phyloP scores from a whole-genome alignment of 1,284 basidiomycete genomes.

The Paramarasmius palmivorus region DNA sequence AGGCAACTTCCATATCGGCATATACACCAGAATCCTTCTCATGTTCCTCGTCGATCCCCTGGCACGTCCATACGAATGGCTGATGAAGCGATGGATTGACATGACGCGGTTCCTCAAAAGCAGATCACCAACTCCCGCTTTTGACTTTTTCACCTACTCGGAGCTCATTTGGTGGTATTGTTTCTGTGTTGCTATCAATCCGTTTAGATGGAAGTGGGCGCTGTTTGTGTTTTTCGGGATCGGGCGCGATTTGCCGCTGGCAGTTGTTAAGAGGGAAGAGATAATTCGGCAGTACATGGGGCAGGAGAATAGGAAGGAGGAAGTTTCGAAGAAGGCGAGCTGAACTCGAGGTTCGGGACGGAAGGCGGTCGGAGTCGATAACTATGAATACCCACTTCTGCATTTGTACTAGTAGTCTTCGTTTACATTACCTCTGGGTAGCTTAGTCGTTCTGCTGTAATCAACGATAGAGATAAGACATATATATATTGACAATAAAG shows the following conservation, averaged over 20 bases:
- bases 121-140: constrained; percentile 23
- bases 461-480: neutral
- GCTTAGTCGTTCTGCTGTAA: no score
- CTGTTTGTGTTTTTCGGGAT: constrained; percentile 18
- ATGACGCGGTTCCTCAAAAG: constrained; percentile 56
- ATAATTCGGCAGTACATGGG: constrained; percentile 7
- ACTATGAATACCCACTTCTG: no score
- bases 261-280: constrained; percentile 14
- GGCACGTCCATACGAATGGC: constrained; percentile 50
- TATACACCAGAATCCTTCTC: constrained; percentile 58
- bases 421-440: no score
- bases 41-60: constrained; percentile 56
- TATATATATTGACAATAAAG: no score
- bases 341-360: neutral
- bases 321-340: neutral
- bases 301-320: neutral
- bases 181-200: constrained; percentile 19
- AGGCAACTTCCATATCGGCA: constrained; percentile 15
- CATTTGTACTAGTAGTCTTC: no score
- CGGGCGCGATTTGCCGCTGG: constrained; percentile 12
- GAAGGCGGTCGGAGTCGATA: neutral
- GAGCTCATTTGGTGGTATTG: constrained; percentile 38
- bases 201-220: constrained; percentile 20
- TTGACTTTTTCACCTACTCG: constrained; percentile 67
- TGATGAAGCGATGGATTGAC: constrained; percentile 71